Conservation (phyloP, 129 eudicot genomes). For the Centella asiatica region DNA sequence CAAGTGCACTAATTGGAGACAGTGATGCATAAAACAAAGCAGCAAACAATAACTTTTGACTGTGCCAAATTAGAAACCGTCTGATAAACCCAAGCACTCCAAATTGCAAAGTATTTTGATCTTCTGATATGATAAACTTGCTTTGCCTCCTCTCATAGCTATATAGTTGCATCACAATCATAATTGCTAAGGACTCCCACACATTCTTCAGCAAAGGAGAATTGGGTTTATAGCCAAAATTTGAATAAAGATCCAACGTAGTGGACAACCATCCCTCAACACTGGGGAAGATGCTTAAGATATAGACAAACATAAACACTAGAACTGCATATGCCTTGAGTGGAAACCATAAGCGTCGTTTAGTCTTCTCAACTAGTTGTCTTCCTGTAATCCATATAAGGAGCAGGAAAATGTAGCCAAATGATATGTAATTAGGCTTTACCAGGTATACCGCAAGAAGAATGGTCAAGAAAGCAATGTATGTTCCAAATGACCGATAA, state of each 20-base stretch:
- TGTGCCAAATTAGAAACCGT: conserved; percentile 88
- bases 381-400: conserved; percentile 93
- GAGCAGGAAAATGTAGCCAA: conserved; percentile 87
- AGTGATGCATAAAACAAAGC: conserved; percentile 81
- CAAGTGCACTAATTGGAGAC: conserved; percentile 91
- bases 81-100: conserved; percentile 60
- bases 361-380: conserved; percentile 83
- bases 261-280: conserved; percentile 58
- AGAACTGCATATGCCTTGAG: conserved; percentile 67
- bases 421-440: conserved; percentile 71
- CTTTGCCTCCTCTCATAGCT: conserved; percentile 98
- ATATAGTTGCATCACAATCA: conserved; percentile 97
- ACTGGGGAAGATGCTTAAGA: conserved; percentile 68
- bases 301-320: conserved; percentile 67
- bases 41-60: conserved; percentile 70
- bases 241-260: conserved; percentile 48
- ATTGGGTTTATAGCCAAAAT: conserved; percentile 65
- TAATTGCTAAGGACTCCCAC: conserved; percentile 81
- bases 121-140: conserved; percentile 41
- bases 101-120: conserved; percentile 38
- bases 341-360: conserved; percentile 87
- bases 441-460: conserved; percentile 78
- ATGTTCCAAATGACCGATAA: conserved; percentile 86
- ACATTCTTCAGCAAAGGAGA: conserved; percentile 66
- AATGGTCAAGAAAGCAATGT: conserved; percentile 78